Conservation (phyloP, 2,329 filamentous ascomycete genomes). For the Amylocarpus encephaloides region DNA sequence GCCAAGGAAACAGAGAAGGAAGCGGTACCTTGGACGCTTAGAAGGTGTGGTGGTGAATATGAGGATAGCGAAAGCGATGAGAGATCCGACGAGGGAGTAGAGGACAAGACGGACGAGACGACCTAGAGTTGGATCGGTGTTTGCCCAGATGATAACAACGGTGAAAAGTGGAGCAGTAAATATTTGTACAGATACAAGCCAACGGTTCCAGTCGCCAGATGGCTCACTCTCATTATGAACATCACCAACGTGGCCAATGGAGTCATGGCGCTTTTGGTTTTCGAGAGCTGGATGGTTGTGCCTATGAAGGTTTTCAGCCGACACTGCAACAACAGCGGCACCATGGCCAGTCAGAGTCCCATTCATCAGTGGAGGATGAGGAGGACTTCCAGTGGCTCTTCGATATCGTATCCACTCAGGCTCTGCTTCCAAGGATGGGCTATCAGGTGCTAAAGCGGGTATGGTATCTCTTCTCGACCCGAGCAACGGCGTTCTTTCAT, state of each 20-base stretch:
- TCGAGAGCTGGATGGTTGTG: slow-evolving; percentile 17
- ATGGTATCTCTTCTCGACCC: slow-evolving; percentile 14
- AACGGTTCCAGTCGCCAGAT: slow-evolving; percentile 68
- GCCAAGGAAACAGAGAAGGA: slow-evolving; percentile 77
- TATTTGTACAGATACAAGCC: slow-evolving; percentile 79
- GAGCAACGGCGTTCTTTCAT: slow-evolving; percentile 11
- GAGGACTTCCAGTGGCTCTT: slow-evolving; percentile 36
- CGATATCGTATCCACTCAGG: slow-evolving; percentile 56
- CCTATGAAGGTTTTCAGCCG: slow-evolving; percentile 25
- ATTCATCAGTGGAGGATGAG: slow-evolving; percentile 14
- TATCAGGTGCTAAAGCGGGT: slow-evolving; percentile 23
- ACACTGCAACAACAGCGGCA: slow-evolving; percentile 30
- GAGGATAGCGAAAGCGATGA: slow-evolving; percentile 59
- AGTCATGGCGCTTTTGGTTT: slow-evolving; percentile 10
- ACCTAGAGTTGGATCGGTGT: slow-evolving; percentile 51
- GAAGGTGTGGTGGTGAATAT: slow-evolving; percentile 62
- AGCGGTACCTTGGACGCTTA: slow-evolving; percentile 65
- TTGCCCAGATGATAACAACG: slow-evolving; percentile 68
- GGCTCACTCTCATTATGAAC: slow-evolving; percentile 6
- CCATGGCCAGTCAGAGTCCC: slow-evolving; percentile 28
- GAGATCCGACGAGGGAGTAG: slow-evolving; percentile 61
- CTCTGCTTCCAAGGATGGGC: slow-evolving; percentile 33
- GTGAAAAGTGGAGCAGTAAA: slow-evolving; percentile 85
- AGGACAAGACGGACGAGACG: slow-evolving; percentile 52
- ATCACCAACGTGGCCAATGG: slow-evolving; percentile 6